Conservation (phyloP, 148 eudicot genomes). For the Nepenthes gracilis region DNA sequence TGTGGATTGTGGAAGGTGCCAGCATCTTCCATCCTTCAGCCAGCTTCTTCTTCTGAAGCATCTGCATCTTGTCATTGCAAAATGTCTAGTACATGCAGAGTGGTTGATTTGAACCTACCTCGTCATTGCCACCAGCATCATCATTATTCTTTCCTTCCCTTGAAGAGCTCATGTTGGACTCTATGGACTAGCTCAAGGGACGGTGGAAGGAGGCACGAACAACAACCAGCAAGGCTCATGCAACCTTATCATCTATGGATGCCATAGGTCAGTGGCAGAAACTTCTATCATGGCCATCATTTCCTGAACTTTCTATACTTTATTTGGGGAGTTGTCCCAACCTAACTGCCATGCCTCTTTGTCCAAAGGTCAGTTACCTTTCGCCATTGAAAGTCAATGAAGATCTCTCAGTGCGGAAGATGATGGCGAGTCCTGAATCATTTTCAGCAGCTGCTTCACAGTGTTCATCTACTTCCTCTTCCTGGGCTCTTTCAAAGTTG, state of each 20-base stretch:
- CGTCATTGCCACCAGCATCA: neutral
- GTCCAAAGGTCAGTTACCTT: neutral
- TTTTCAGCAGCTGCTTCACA: neutral
- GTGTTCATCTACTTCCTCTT: neutral
- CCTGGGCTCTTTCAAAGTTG: neutral
- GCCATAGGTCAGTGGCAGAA: neutral
- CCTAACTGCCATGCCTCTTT: constrained; percentile 7
- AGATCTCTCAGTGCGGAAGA: neutral
- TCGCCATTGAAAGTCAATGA: neutral
- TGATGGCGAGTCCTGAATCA: neutral
- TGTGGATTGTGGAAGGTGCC: neutral
- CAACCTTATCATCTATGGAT: neutral
- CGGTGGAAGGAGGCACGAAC: constrained; percentile 12
- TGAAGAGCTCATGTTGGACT: neutral
- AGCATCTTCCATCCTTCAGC: neutral
- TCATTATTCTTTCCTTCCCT: constrained; percentile 24
- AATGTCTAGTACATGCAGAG: neutral
- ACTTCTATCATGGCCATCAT: constrained; percentile 1
- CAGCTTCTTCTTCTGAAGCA: neutral
- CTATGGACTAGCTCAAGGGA: constrained; percentile 11
- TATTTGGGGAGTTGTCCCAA: neutral
- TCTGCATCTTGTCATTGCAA: neutral
- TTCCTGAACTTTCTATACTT: constrained; percentile 5
- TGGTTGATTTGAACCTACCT: too few relatives aligned
- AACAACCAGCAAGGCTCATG: too few relatives aligned